A percentile compares a stretch with the other conserved stretches of the same genome.
These are phyloP conservation scores for Phoenix roebelenii DNA, from an alignment of 176 grass and related monocot genomes.

Conservation along the genomic window DNA sequence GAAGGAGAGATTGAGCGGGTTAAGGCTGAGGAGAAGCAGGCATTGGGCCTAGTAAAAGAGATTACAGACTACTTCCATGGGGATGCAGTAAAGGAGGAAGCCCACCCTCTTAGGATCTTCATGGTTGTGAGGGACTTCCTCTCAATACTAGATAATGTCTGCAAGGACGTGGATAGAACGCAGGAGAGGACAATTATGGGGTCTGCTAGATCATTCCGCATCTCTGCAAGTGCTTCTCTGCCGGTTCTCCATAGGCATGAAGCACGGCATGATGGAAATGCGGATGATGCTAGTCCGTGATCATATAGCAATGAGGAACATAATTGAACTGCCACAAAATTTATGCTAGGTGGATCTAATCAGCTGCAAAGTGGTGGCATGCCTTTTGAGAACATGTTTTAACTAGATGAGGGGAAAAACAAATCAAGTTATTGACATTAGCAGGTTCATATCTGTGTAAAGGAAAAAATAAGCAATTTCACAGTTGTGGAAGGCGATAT, in stretches of 20 bases:
- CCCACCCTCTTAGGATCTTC: constrained; percentile 57
- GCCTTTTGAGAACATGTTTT: no score
- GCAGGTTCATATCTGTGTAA: no score
- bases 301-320: constrained; percentile 5
- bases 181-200: constrained; percentile 57
- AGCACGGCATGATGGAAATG: constrained; percentile 12
- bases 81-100: constrained; percentile 34
- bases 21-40: constrained; percentile 28
- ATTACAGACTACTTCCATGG: constrained; percentile 64
- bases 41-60: constrained; percentile 38
- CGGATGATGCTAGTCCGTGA: constrained; percentile 45
- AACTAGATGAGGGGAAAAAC: no score
- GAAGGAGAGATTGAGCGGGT: constrained; percentile 26
- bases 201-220: constrained; percentile 38
- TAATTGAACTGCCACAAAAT: no score
- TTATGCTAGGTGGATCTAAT: no score
- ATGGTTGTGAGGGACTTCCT: constrained; percentile 60
- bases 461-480: no score
- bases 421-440: no score
- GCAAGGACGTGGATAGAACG: constrained; percentile 55
- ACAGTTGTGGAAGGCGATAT: no score
- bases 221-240: constrained; percentile 31
- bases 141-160: constrained; percentile 42
- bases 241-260: constrained; percentile 15
- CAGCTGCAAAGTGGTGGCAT: no score